Conservation (phyloP, 1,139 yeast species). For the Hyphopichia khmerensis region DNA sequence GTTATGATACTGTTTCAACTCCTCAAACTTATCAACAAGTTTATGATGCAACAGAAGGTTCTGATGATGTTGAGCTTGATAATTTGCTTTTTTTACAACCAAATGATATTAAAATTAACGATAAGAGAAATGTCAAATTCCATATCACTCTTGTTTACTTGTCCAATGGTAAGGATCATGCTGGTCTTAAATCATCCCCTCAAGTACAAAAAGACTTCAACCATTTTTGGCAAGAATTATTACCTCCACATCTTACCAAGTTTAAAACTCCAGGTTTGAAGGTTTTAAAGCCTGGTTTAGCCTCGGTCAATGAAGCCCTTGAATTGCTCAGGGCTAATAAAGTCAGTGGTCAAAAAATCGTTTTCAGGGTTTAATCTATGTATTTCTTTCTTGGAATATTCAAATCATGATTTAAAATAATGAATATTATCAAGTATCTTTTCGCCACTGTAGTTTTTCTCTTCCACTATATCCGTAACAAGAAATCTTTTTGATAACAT, state of each 20-base stretch:
- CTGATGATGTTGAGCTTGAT: constrained; percentile 17
- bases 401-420: too few species aligned
- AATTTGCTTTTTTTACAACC: constrained; percentile 9
- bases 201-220: constrained; percentile 8
- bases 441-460: too few species aligned
- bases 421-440: too few species aligned
- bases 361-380: constrained; percentile 15
- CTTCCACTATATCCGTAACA: too few species aligned
- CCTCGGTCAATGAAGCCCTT: constrained; percentile 29
- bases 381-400: too few species aligned
- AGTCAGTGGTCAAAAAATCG: constrained; percentile 38
- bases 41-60: constrained; percentile 41
- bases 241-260: constrained; percentile 8
- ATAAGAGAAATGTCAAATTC: constrained; percentile 5
- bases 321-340: constrained; percentile 25
- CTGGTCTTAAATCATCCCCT: constrained; percentile 7
- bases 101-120: constrained; percentile 5
- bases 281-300: constrained; percentile 32
- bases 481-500: too few species aligned
- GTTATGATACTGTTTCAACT: constrained; percentile 54
- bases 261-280: constrained; percentile 29
- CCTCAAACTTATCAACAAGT: constrained; percentile 39
- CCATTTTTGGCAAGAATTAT: constrained; percentile 11
- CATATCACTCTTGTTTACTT: constrained; percentile 34
- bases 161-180: constrained; percentile 25